phyloP scores from a whole-genome alignment of 768 basidiomycete species.

The Phaffia tasmanica region DNA sequence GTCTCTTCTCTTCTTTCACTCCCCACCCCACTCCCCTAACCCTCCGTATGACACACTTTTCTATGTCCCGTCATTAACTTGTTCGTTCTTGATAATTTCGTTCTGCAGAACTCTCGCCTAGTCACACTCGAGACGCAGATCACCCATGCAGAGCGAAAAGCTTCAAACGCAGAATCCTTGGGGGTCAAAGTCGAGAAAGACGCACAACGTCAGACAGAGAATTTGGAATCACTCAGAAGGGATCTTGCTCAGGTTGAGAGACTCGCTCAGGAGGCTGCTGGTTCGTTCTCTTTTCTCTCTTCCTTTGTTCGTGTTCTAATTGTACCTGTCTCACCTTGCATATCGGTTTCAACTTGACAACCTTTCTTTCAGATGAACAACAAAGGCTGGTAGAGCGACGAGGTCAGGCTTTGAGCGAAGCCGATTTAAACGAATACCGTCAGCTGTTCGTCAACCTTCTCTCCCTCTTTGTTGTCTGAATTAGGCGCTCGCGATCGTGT shows the following conservation, averaged over 20 bases:
- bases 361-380: slow-evolving; percentile 51
- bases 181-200: slow-evolving; percentile 57
- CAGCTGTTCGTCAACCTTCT: slow-evolving; percentile 48
- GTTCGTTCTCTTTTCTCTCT: slow-evolving; percentile 41
- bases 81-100: background rate
- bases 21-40: background rate
- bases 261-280: slow-evolving; percentile 67
- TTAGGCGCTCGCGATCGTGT: background rate
- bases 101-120: slow-evolving; percentile 46
- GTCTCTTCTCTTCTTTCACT: slow-evolving; percentile 3
- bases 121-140: slow-evolving; percentile 78
- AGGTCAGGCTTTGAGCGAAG: slow-evolving; percentile 67
- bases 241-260: slow-evolving; percentile 58
- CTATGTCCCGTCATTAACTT: background rate
- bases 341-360: background rate
- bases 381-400: slow-evolving; percentile 53
- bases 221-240: slow-evolving; percentile 44
- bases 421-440: slow-evolving; percentile 78
- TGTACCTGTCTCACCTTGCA: slow-evolving; percentile 1
- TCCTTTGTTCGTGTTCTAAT: background rate
- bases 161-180: slow-evolving; percentile 55
- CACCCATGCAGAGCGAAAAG: slow-evolving; percentile 67
- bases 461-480: background rate
- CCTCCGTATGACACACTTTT: background rate
- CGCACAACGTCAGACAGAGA: slow-evolving; percentile 36